Evolutionary conservation across 805 yeast genomes (phyloP).

Genomic region (Lachancea lanzarotensis): DNA sequence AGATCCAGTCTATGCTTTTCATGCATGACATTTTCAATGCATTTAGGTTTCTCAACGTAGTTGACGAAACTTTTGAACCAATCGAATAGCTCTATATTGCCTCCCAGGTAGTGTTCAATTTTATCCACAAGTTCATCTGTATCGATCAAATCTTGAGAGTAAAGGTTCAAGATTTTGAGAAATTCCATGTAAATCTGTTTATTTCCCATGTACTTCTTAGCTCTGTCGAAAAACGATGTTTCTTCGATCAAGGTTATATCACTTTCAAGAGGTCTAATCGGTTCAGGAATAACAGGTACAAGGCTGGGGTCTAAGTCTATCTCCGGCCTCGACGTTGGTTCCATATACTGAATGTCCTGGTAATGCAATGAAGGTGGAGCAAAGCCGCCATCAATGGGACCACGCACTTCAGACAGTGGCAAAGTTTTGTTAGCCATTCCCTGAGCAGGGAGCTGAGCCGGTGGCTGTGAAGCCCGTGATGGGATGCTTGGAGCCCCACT

Average conservation of each 20-base stretch:
- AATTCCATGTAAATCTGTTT: constrained; percentile 90
- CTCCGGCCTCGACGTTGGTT: constrained; percentile 32
- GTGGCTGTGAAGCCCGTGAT: constrained; percentile 42
- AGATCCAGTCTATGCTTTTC: constrained; percentile 89
- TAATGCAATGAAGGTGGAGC: constrained; percentile 14
- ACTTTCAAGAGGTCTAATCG: constrained; percentile 52
- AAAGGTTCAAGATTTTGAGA: constrained; percentile 77
- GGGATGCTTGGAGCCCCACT: constrained; percentile 14
- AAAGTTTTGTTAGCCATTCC: constrained; percentile 26
- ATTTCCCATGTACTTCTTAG: constrained; percentile 79
- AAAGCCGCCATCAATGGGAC: constrained; percentile 25
- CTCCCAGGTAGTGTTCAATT: constrained; percentile 80
- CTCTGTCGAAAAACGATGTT: constrained; percentile 84
- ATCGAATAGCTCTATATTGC: constrained; percentile 65
- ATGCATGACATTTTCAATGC: constrained; percentile 78
- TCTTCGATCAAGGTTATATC: constrained; percentile 71
- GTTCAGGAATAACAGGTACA: constrained; percentile 83
- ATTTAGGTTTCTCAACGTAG: constrained; percentile 74
- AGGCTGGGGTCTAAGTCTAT: constrained; percentile 54
- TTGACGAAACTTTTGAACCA: constrained; percentile 95
- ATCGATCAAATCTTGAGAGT: constrained; percentile 86
- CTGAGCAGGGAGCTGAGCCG: constrained; percentile 12
- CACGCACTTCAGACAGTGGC: constrained; percentile 34
- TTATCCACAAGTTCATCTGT: constrained; percentile 73
- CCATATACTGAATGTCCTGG: constrained; percentile 8